Conservation (phyloP, 106 monocot species). For the Chionographis japonica region DNA sequence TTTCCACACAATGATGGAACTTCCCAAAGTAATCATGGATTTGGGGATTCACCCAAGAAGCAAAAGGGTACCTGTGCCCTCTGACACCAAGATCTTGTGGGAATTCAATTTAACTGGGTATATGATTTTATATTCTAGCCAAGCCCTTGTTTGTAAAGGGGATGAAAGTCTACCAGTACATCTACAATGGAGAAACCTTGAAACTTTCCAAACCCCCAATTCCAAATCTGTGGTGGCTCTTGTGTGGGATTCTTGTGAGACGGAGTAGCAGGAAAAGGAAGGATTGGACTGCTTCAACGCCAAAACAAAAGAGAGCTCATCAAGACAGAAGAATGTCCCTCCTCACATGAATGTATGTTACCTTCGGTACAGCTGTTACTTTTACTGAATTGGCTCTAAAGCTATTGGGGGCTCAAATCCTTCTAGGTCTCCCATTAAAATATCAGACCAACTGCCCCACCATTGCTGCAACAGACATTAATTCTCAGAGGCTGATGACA, state of each 20-base stretch:
- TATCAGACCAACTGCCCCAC: conserved; percentile 20
- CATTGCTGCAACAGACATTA: conserved; percentile 28
- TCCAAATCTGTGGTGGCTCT: neutral
- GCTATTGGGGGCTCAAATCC: neutral
- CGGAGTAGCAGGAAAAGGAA: neutral
- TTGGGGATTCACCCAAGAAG: neutral
- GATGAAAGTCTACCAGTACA: neutral
- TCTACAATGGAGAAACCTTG: neutral
- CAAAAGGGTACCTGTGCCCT: neutral
- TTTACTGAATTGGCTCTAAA: too few species aligned
- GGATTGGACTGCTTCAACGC: neutral
- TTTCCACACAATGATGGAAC: neutral
- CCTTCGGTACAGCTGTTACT: too few species aligned
- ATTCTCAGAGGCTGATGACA: conserved; percentile 15
- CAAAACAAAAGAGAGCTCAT: neutral
- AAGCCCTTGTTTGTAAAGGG: neutral
- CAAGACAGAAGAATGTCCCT: too few species aligned
- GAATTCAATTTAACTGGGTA: neutral
- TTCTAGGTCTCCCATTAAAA: conserved; percentile 11
- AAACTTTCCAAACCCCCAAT: neutral
- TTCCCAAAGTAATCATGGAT: conserved; percentile 3
- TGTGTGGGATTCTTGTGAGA: neutral
- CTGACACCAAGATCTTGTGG: neutral
- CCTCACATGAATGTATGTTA: too few species aligned
- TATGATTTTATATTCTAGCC: neutral